Percentiles rank a stretch among this genome's conserved stretches.
These are phyloP conservation scores for Torulaspora microellipsoides DNA, from an alignment of 805 yeast genomes.

Conservation along the genomic window DNA sequence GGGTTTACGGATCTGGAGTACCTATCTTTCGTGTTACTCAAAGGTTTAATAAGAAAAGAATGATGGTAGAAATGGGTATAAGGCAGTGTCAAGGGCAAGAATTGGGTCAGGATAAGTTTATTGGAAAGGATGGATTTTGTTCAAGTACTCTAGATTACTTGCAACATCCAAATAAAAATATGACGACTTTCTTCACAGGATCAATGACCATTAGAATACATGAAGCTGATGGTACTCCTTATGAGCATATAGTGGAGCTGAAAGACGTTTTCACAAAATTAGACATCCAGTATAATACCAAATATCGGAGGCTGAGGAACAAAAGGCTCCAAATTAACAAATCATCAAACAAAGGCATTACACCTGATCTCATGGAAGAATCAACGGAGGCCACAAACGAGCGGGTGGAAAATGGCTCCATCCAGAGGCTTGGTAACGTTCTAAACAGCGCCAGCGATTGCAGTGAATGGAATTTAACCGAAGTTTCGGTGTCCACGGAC, in stretches of 20 bases:
- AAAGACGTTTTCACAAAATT: constrained; percentile 80
- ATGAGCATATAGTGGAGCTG: constrained; percentile 91
- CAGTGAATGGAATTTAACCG: constrained; percentile 66
- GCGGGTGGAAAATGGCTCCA: constrained; percentile 26
- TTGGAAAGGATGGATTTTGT: constrained; percentile 28
- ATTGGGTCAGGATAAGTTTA: constrained; percentile 31
- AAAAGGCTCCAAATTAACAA: constrained; percentile 40
- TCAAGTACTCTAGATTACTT: constrained; percentile 27
- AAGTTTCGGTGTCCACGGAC: constrained; percentile 52
- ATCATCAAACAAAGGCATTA: constrained; percentile 39
- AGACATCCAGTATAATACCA: constrained; percentile 93
- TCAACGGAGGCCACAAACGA: constrained; percentile 26
- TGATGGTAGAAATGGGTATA: constrained; percentile 91
- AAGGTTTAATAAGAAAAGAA: constrained; percentile 86
- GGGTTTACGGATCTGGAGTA: constrained; percentile 87
- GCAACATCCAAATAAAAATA: constrained; percentile 18
- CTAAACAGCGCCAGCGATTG: constrained; percentile 57
- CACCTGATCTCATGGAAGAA: constrained; percentile 18
- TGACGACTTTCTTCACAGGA: constrained; percentile 61
- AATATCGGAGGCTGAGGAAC: constrained; percentile 76
- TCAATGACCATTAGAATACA: constrained; percentile 97
- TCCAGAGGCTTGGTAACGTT: constrained; percentile 62
- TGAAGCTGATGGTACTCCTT: constrained; percentile 98
- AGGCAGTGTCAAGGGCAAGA: constrained; percentile 80
- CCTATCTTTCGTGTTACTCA: constrained; percentile 89